Conservation (phyloP, 2,329 filamentous ascomycete genomes). For the Lachnellula occidentalis region DNA sequence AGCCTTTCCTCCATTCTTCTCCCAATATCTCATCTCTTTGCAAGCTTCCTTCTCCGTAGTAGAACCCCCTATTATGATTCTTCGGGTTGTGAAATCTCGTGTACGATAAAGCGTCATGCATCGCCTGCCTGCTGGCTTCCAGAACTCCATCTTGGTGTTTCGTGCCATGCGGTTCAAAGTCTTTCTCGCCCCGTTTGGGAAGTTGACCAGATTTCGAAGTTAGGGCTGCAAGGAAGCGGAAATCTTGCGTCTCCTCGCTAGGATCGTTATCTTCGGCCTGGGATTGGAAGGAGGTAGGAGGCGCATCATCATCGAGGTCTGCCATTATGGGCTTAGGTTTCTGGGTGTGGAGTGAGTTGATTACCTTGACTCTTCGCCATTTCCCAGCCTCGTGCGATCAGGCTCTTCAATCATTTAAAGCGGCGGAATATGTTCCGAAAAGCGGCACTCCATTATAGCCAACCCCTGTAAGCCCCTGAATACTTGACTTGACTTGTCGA, state of each 20-base stretch:
- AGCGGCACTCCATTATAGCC: background rate
- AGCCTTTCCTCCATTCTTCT: slow-evolving; percentile 64
- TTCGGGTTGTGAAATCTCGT: slow-evolving; percentile 69
- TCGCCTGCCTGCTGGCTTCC: slow-evolving; percentile 74
- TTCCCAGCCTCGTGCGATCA: slow-evolving; percentile 6
- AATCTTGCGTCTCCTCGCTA: slow-evolving; percentile 82
- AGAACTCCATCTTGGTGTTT: slow-evolving; percentile 72
- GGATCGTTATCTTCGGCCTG: slow-evolving; percentile 51
- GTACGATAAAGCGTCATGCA: slow-evolving; percentile 80
- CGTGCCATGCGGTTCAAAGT: slow-evolving; percentile 92
- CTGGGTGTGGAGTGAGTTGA: background rate
- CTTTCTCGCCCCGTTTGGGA: slow-evolving; percentile 90
- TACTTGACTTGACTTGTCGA: background rate
- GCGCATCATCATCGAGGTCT: slow-evolving; percentile 31
- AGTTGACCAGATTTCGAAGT: slow-evolving; percentile 51
- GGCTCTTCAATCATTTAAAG: slow-evolving; percentile 3
- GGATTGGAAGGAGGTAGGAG: slow-evolving; percentile 20
- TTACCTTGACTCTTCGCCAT: background rate
- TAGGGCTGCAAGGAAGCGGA: slow-evolving; percentile 61
- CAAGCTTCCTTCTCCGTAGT: slow-evolving; percentile 52
- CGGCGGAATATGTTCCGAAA: background rate
- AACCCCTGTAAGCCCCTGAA: background rate
- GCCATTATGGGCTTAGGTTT: slow-evolving; percentile 20
- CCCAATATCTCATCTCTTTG: slow-evolving; percentile 45
- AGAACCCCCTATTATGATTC: slow-evolving; percentile 64